phyloP scores from a whole-genome alignment of 306 rosid genomes.

The Vachellia collinsii region DNA sequence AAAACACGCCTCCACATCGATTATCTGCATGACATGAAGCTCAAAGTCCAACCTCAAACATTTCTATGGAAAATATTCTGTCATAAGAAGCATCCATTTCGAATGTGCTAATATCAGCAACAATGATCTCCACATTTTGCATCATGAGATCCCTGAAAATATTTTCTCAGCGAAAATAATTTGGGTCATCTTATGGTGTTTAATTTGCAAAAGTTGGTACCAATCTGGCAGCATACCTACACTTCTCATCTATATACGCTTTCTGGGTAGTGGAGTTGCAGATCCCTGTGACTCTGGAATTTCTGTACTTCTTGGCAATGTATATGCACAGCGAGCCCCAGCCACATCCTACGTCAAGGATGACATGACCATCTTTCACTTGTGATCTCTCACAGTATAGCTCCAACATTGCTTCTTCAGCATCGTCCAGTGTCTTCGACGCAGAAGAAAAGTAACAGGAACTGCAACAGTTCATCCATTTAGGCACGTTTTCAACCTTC shows the following conservation, averaged over 20 bases:
- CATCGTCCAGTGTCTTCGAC: constrained; percentile 71
- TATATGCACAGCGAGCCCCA: constrained; percentile 87
- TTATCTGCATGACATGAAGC: not conserved
- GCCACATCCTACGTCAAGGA: constrained; percentile 92
- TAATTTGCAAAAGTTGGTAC: constrained; percentile 2
- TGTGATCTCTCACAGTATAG: constrained; percentile 72
- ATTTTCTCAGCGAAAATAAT: constrained; percentile 2
- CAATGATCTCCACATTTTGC: constrained; percentile 72
- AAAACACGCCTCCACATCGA: not conserved
- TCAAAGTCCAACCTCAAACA: constrained; percentile 77
- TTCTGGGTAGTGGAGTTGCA: constrained; percentile 89
- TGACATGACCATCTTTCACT: constrained; percentile 70
- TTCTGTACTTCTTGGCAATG: constrained; percentile 72
- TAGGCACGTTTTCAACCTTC: constrained; percentile 1
- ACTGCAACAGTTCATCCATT: constrained; percentile 51
- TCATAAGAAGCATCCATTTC: constrained; percentile 87
- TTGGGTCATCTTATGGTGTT: constrained; percentile 26
- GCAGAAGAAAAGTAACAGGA: constrained; percentile 75
- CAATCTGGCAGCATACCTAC: constrained; percentile 47
- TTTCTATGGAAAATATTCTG: constrained; percentile 80
- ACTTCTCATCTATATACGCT: constrained; percentile 64
- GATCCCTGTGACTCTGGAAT: constrained; percentile 80
- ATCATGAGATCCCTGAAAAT: constrained; percentile 64
- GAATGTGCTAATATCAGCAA: constrained; percentile 73
- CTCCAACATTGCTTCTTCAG: constrained; percentile 83